Conservation (phyloP, 768 basidiomycete genomes). For the Tricholoma matsutake region DNA sequence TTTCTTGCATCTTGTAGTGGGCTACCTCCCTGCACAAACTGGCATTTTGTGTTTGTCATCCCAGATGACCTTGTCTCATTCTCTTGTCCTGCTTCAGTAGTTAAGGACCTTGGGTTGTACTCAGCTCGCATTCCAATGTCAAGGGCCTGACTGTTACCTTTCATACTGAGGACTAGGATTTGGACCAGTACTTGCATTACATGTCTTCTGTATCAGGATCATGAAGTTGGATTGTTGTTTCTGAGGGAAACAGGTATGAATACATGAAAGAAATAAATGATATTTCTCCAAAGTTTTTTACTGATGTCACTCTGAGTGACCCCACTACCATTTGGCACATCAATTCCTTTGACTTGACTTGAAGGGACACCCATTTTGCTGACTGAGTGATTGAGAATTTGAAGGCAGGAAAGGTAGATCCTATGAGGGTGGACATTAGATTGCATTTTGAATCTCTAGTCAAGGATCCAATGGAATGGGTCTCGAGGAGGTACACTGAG, state of each 20-base stretch:
- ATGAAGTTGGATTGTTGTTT: not conserved
- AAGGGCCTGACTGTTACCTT: not conserved
- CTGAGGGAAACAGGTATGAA: too few species aligned
- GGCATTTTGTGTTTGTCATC: constrained; percentile 7
- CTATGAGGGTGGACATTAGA: not conserved
- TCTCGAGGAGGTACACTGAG: not conserved
- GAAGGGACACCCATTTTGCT: not conserved
- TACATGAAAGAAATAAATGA: too few species aligned
- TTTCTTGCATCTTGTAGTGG: constrained; percentile 9
- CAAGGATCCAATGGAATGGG: not conserved
- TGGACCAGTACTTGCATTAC: not conserved
- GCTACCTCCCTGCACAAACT: constrained; percentile 8
- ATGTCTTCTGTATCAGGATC: not conserved
- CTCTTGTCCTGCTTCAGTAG: constrained; percentile 9
- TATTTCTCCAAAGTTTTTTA: too few species aligned
- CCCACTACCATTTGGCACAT: not conserved
- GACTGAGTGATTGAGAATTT: not conserved
- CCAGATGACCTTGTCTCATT: constrained; percentile 7
- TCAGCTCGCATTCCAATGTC: not conserved
- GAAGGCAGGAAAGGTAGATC: not conserved
- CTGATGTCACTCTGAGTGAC: not conserved
- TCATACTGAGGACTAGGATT: not conserved
- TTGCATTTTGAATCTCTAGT: not conserved
- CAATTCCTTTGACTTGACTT: not conserved
- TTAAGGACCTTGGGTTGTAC: constrained; percentile 4